These are phyloP conservation scores for Candida piceae DNA, from an alignment of 805 yeast species.

Conservation along the genomic window DNA sequence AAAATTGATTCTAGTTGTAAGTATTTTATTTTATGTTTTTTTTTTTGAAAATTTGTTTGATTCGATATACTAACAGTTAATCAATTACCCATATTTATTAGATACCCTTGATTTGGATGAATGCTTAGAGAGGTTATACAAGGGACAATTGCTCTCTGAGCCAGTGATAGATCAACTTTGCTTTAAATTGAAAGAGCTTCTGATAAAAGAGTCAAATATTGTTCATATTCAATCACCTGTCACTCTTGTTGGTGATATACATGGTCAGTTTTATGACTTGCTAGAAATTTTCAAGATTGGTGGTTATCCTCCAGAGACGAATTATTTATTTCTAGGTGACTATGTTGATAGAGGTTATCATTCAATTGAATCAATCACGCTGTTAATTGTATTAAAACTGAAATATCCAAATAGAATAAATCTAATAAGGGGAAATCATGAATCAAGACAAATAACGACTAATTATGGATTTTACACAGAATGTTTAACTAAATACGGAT, in stretches of 20 bases:
- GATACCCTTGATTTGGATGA: constrained; percentile 52
- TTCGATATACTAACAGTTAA: not conserved
- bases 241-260: constrained; percentile 95
- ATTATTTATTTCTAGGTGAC: constrained; percentile 89
- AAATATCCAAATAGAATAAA: constrained; percentile 83
- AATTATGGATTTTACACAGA: constrained; percentile 96
- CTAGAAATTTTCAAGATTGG: constrained; percentile 91
- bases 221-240: constrained; percentile 81
- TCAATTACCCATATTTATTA: not conserved
- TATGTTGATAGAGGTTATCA: constrained; percentile 95
- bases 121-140: constrained; percentile 62
- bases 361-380: constrained; percentile 85
- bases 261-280: constrained; percentile 93
- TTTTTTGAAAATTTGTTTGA: not conserved
- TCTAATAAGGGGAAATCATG: constrained; percentile 92
- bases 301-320: constrained; percentile 89
- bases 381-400: constrained; percentile 75
- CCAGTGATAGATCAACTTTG: constrained; percentile 68
- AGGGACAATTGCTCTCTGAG: constrained; percentile 65
- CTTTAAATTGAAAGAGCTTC: constrained; percentile 73
- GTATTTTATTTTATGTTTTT: not conserved
- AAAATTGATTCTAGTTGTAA: constrained; percentile 1
- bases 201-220: constrained; percentile 79
- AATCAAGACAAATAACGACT: constrained; percentile 93
- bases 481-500: constrained; percentile 83